Percentiles rank a stretch among this genome's conserved stretches.
Evolutionary conservation across 2,329 filamentous ascomycete genomes (phyloP).

Genomic region (Pyrenophora tritici-repentis): DNA sequence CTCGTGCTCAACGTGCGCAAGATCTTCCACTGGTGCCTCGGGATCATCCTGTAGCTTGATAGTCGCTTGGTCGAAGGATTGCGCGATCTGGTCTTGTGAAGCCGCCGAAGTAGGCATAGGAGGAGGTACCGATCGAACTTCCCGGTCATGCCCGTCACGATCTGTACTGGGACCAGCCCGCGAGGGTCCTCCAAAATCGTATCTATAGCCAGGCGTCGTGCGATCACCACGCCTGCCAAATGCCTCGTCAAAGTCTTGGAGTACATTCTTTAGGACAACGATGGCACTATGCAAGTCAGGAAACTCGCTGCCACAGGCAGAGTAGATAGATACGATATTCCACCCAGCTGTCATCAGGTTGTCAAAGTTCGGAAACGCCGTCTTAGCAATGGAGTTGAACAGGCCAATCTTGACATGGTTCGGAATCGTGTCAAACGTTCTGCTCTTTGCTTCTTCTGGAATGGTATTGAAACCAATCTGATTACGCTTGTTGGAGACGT

Average conservation of each 20-base stretch:
- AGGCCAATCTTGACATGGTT: slow-evolving; percentile 31
- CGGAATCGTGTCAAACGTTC: slow-evolving; percentile 29
- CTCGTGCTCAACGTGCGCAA: not conserved
- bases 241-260: slow-evolving; percentile 31
- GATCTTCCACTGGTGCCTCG: not conserved
- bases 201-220: slow-evolving; percentile 3
- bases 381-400: slow-evolving; percentile 34
- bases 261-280: slow-evolving; percentile 30
- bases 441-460: slow-evolving; percentile 29
- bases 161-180: not conserved
- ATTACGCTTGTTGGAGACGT: slow-evolving; percentile 35
- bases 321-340: slow-evolving; percentile 40
- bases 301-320: slow-evolving; percentile 32
- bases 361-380: slow-evolving; percentile 38
- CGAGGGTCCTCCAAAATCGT: slow-evolving; percentile 1
- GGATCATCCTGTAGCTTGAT: not conserved
- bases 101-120: too few species aligned
- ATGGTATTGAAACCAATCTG: slow-evolving; percentile 27
- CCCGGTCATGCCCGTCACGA: not conserved
- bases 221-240: slow-evolving; percentile 11
- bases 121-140: too few species aligned
- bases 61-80: not conserved
- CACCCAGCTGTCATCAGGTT: slow-evolving; percentile 38
- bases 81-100: not conserved
- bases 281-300: slow-evolving; percentile 32